Evolutionary conservation across 192 early-diverging fungal species (phyloP).

Genomic region (Backusella luteola): DNA sequence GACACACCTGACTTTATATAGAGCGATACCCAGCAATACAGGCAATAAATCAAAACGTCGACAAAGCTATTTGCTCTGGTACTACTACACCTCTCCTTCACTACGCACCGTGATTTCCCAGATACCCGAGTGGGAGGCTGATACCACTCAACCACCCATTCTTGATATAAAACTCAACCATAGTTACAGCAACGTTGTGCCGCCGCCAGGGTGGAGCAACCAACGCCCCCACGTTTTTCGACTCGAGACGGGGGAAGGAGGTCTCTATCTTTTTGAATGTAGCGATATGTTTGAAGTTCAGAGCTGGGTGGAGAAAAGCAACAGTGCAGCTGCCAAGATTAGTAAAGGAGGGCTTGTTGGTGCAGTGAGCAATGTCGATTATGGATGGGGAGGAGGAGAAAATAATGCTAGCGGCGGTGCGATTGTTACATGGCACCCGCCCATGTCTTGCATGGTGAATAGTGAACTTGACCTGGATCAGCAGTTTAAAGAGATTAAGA

Average conservation of each 20-base stretch:
- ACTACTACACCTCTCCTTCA: background rate
- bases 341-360: background rate
- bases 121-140: background rate
- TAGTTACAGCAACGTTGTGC: background rate
- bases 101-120: background rate
- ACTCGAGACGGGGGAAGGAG: background rate
- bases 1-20: background rate
- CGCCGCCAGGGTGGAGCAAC: background rate
- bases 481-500: background rate
- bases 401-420: background rate
- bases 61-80: background rate
- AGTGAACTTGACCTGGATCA: background rate
- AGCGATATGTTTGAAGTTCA: slow-evolving; percentile 9
- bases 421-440: background rate
- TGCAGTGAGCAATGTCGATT: slow-evolving; percentile 10
- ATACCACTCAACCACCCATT: background rate
- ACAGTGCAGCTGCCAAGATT: background rate
- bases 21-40: background rate
- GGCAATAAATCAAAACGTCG: background rate
- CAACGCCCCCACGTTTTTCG: slow-evolving; percentile 12
- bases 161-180: background rate
- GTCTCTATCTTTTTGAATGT: background rate
- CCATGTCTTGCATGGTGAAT: slow-evolving; percentile 1
- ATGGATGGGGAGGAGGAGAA: background rate
- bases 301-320: background rate